These are phyloP conservation scores for Agarophyton chilense DNA, from an alignment of 23 red algal genomes.

Conservation along the genomic window DNA sequence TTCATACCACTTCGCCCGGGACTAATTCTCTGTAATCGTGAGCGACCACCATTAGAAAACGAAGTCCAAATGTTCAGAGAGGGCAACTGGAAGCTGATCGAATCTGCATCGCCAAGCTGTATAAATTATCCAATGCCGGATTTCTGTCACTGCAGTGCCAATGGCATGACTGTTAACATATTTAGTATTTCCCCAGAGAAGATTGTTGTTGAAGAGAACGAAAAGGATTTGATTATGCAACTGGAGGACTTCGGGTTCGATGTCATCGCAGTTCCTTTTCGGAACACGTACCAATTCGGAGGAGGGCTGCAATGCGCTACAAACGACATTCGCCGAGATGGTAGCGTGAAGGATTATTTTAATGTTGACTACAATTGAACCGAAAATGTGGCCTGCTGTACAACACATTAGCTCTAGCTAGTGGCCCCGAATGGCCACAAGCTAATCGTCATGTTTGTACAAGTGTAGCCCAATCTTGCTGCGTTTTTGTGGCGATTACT, in stretches of 20 bases:
- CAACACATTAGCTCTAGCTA: too few species aligned
- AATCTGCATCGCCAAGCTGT: conserved; percentile 4
- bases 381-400: background rate
- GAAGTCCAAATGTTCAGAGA: conserved; percentile 40
- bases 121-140: conserved; percentile 40
- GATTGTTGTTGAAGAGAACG: conserved; percentile 43
- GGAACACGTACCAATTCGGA: conserved; percentile 36
- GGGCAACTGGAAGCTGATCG: conserved; percentile 47
- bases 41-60: conserved; percentile 19
- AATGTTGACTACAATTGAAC: conserved; percentile 8
- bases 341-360: conserved; percentile 26
- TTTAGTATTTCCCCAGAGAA: conserved; percentile 26
- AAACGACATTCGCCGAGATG: conserved; percentile 47
- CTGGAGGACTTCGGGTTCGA: conserved; percentile 39
- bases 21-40: conserved; percentile 31
- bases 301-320: conserved; percentile 41
- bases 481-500: background rate
- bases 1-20: conserved; percentile 40
- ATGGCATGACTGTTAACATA: conserved; percentile 21
- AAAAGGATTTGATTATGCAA: conserved; percentile 14
- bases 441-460: too few species aligned
- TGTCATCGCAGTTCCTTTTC: conserved; percentile 13
- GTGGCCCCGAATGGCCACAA: too few species aligned
- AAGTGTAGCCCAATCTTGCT: background rate
- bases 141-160: conserved; percentile 37